Evolutionary conservation across 2,329 filamentous ascomycete species (phyloP).

Genomic region (Aplosporella prunicola): DNA sequence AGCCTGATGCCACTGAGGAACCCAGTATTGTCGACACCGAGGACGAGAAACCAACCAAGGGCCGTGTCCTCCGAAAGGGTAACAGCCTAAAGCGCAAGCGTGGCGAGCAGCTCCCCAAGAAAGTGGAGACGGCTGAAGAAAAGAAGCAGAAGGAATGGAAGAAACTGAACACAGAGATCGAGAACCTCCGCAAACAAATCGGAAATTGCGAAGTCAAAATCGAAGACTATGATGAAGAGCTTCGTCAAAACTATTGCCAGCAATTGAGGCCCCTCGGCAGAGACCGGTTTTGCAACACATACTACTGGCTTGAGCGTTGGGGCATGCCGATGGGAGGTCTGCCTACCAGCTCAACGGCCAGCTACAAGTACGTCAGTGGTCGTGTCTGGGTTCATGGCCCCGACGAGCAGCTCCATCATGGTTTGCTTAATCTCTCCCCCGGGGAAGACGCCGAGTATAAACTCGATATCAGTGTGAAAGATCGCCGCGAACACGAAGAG

Average conservation of each 20-base stretch:
- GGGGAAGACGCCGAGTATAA: conserved; percentile 57
- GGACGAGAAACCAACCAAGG: conserved; percentile 38
- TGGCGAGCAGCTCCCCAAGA: conserved; percentile 54
- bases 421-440: conserved; percentile 67
- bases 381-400: conserved; percentile 96
- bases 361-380: conserved; percentile 84
- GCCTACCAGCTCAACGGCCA: conserved; percentile 76
- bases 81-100: conserved; percentile 68
- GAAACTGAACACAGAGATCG: conserved; percentile 79
- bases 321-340: conserved; percentile 92
- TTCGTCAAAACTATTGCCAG: conserved; percentile 88
- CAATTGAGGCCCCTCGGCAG: conserved; percentile 83
- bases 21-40: conserved; percentile 64
- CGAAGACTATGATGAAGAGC: conserved; percentile 74
- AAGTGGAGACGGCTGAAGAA: conserved; percentile 49
- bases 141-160: conserved; percentile 66
- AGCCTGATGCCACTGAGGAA: conserved; percentile 47
- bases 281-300: conserved; percentile 95
- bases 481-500: conserved; percentile 81
- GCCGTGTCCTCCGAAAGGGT: conserved; percentile 44
- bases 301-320: conserved; percentile 98
- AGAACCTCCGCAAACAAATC: conserved; percentile 74
- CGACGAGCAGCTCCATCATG: conserved; percentile 74
- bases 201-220: conserved; percentile 79
- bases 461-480: conserved; percentile 65